Conservation (phyloP, 768 basidiomycete species). For the Polyporus arcularius region DNA sequence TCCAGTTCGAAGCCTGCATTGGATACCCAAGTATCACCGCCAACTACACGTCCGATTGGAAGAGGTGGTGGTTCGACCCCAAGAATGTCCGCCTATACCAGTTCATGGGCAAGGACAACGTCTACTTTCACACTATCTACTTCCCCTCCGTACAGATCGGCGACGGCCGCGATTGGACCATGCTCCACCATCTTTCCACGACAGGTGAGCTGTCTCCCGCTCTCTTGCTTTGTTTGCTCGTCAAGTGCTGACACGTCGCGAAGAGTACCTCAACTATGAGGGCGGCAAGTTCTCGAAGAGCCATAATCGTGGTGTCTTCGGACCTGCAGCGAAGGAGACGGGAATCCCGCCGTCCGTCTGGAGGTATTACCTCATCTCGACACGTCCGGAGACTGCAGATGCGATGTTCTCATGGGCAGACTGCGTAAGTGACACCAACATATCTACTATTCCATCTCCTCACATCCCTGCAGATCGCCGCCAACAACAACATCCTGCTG, state of each 20-base stretch:
- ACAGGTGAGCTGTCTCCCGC: slow-evolving; percentile 62
- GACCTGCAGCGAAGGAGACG: slow-evolving; percentile 90
- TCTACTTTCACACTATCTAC: slow-evolving; percentile 97
- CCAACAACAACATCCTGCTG: slow-evolving; percentile 90
- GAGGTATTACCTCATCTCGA: slow-evolving; percentile 93
- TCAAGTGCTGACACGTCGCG: background rate
- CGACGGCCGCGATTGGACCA: slow-evolving; percentile 92
- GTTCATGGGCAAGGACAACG: slow-evolving; percentile 99
- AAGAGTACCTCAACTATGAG: slow-evolving; percentile 98
- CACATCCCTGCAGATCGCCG: slow-evolving; percentile 59
- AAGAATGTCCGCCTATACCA: slow-evolving; percentile 90
- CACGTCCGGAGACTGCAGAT: slow-evolving; percentile 91
- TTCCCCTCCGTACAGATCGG: slow-evolving; percentile 90
- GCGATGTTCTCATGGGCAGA: slow-evolving; percentile 97
- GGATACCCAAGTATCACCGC: slow-evolving; percentile 98
- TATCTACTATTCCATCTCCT: no score
- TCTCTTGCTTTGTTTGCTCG: background rate
- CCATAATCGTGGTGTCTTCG: slow-evolving; percentile 94
- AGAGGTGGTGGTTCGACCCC: slow-evolving; percentile 95
- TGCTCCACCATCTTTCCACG: slow-evolving; percentile 88
- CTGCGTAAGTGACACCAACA: slow-evolving; percentile 57
- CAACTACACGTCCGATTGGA: slow-evolving; percentile 92
- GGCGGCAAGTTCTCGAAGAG: slow-evolving; percentile 99
- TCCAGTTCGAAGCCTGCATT: slow-evolving; percentile 92
- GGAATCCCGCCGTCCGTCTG: slow-evolving; percentile 93